Conservation (phyloP, 495 filamentous ascomycete genomes). For the Barbatosphaeria neglecta region DNA sequence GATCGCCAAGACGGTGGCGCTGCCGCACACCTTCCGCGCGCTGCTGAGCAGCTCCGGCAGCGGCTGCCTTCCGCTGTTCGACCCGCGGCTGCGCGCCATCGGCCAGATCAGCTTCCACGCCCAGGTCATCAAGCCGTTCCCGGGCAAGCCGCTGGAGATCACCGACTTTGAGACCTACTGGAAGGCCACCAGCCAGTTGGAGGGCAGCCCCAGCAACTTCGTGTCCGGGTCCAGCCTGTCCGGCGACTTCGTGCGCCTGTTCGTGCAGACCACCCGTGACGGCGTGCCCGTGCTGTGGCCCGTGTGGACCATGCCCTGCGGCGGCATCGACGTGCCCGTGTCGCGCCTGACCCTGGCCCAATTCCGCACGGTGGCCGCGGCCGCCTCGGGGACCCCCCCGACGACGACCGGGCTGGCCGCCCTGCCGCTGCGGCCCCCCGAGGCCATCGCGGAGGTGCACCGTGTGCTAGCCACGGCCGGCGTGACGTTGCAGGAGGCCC, state of each 20-base stretch:
- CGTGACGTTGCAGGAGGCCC: conserved; percentile 59
- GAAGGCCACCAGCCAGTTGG: conserved; percentile 91
- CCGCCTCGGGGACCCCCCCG: too few species aligned
- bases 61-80: conserved; percentile 80
- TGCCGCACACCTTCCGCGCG: conserved; percentile 72
- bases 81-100: conserved; percentile 84
- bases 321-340: conserved; percentile 71
- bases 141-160: conserved; percentile 86
- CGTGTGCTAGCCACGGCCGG: conserved; percentile 61
- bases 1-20: conserved; percentile 85
- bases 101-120: conserved; percentile 88
- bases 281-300: conserved; percentile 79
- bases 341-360: conserved; percentile 62
- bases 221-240: conserved; percentile 92
- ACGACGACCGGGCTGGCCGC: conserved; percentile 32
- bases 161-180: conserved; percentile 98
- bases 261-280: conserved; percentile 82
- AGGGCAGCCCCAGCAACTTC: conserved; percentile 68
- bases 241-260: conserved; percentile 84
- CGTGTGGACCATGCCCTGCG: conserved; percentile 63
- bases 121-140: conserved; percentile 93
- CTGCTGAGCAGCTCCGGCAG: conserved; percentile 62
- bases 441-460: conserved; percentile 55
- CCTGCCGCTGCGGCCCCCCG: conserved; percentile 29
- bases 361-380: conserved; percentile 54